phyloP scores from a whole-genome alignment of 345 rosid genomes.

The Cardamine chenopodiifolia region DNA sequence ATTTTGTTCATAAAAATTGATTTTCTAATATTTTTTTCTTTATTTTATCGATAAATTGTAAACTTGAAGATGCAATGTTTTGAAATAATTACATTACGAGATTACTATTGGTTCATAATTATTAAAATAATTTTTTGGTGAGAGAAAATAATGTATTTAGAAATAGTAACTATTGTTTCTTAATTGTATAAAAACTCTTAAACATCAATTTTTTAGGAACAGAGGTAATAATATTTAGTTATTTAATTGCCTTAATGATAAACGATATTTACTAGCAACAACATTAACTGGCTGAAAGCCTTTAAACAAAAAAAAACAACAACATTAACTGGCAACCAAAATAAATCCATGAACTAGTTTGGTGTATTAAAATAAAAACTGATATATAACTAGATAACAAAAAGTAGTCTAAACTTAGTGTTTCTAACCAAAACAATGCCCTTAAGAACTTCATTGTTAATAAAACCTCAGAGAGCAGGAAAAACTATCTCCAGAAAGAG shows the following conservation, averaged over 20 bases:
- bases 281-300: neutral
- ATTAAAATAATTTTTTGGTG: no score
- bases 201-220: no score
- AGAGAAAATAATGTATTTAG: no score
- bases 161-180: no score
- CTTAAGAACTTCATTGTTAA: neutral
- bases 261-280: neutral
- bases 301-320: neutral
- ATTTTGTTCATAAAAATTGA: no score
- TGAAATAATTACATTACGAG: no score
- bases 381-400: neutral
- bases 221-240: neutral
- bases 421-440: neutral
- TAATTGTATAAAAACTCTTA: no score
- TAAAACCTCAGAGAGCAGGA: neutral
- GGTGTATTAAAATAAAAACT: neutral
- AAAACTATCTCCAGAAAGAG: neutral
- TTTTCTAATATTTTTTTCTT: no score
- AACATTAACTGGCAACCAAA: conserved; percentile 9
- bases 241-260: neutral
- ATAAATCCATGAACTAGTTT: neutral
- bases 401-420: conserved; percentile 14
- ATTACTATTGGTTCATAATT: no score
- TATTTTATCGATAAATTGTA: no score
- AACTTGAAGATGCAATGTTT: no score